phyloP scores from a whole-genome alignment of 1,139 yeast species.

The Suhomyces panamericanus region DNA sequence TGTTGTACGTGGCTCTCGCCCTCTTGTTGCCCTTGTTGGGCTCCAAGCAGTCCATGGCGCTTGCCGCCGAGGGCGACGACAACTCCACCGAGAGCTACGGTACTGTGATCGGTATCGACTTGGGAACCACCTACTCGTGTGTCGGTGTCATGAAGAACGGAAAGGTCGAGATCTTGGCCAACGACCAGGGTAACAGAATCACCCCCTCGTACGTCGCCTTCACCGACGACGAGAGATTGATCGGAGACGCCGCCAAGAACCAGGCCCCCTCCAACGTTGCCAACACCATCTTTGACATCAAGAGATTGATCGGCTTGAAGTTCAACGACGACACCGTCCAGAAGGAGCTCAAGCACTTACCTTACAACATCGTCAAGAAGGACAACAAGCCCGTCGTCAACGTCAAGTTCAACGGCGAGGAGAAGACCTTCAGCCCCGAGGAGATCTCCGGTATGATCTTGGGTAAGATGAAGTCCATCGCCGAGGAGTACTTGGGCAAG shows the following conservation, averaged over 20 bases:
- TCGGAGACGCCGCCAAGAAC: slow-evolving; percentile 94
- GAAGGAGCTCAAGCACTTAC: slow-evolving; percentile 80
- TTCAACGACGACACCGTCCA: slow-evolving; percentile 75
- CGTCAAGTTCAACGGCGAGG: slow-evolving; percentile 62
- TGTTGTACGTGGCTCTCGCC: slow-evolving; percentile 22
- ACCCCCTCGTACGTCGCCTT: slow-evolving; percentile 91
- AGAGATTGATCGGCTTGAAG: slow-evolving; percentile 82
- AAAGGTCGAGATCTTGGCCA: slow-evolving; percentile 87
- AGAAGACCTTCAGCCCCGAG: slow-evolving; percentile 77
- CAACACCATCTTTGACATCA: slow-evolving; percentile 82
- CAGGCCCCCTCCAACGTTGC: slow-evolving; percentile 82
- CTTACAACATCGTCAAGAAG: slow-evolving; percentile 65
- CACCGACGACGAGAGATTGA: slow-evolving; percentile 81
- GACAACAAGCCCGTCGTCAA: slow-evolving; percentile 79
- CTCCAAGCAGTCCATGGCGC: slow-evolving; percentile 18
- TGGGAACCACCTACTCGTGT: slow-evolving; percentile 89
- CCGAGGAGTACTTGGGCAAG: slow-evolving; percentile 87
- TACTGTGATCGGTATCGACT: slow-evolving; percentile 82
- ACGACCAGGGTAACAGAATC: slow-evolving; percentile 94
- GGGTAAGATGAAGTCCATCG: slow-evolving; percentile 89
- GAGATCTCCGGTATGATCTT: slow-evolving; percentile 91
- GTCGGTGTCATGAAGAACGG: slow-evolving; percentile 94
- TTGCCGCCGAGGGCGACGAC: slow-evolving; percentile 39
- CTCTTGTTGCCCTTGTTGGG: slow-evolving; percentile 20
- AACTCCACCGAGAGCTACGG: slow-evolving; percentile 59